phyloP scores from a whole-genome alignment of 768 basidiomycete species.

The Lepiota brunneoincarnata region DNA sequence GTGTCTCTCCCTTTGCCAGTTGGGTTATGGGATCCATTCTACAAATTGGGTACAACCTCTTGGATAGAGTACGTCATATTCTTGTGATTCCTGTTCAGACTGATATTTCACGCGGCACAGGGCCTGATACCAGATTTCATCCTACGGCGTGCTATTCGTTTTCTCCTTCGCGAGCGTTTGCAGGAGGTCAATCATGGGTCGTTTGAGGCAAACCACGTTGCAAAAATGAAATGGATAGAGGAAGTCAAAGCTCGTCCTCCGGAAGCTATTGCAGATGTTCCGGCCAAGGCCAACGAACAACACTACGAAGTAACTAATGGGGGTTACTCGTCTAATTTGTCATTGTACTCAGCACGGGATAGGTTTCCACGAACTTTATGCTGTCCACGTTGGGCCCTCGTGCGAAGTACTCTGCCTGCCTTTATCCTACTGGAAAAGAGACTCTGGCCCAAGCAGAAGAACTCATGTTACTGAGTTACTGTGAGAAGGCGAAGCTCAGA shows the following conservation, averaged over 20 bases:
- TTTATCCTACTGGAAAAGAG: constrained; percentile 60
- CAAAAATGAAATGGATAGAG: constrained; percentile 68
- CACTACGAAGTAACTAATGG: constrained; percentile 59
- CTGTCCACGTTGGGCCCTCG: constrained; percentile 61
- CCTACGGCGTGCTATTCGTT: constrained; percentile 29
- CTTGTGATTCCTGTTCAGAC: background rate
- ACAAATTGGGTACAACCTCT: constrained; percentile 33
- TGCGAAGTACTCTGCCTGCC: constrained; percentile 66
- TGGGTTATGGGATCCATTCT: constrained; percentile 23
- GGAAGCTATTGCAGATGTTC: constrained; percentile 54
- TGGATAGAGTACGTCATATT: constrained; percentile 20
- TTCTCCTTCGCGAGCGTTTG: constrained; percentile 49
- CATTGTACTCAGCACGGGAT: background rate
- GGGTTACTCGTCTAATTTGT: background rate
- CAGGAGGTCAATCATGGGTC: constrained; percentile 60
- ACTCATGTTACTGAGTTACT: constrained; percentile 66
- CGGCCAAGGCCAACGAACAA: constrained; percentile 71
- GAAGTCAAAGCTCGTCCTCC: constrained; percentile 39
- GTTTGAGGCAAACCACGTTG: constrained; percentile 56
- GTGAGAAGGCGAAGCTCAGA: constrained; percentile 56
- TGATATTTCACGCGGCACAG: constrained; percentile 22
- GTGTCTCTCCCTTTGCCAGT: background rate
- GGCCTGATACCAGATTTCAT: constrained; percentile 64
- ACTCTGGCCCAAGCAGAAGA: constrained; percentile 63
- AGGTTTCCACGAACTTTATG: constrained; percentile 64